A percentile compares a stretch with the other conserved stretches of the same genome.
These are phyloP conservation scores for Byssoonygena ceratinophila DNA, from an alignment of 2,329 filamentous ascomycete genomes.

Conservation along the genomic window DNA sequence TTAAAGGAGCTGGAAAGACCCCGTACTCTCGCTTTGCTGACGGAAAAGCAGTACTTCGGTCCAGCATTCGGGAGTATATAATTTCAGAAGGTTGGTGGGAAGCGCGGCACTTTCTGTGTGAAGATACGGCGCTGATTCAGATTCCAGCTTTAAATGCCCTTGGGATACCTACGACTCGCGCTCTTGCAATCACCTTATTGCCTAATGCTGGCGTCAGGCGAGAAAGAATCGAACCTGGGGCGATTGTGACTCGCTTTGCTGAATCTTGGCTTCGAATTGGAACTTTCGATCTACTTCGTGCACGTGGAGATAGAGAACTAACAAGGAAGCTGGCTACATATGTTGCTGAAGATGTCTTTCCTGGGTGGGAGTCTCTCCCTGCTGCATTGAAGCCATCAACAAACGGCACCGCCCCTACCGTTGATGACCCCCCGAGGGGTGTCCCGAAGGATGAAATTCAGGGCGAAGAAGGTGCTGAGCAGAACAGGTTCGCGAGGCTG, in stretches of 20 bases:
- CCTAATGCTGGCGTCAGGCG: constrained; percentile 63
- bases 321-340: constrained; percentile 69
- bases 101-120: not conserved
- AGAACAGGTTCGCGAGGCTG: constrained; percentile 78
- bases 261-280: constrained; percentile 85
- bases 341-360: constrained; percentile 75
- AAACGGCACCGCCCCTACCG: constrained; percentile 30
- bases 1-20: constrained; percentile 87
- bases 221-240: constrained; percentile 76
- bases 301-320: constrained; percentile 64
- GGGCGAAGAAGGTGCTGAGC: constrained; percentile 55
- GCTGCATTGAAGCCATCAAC: constrained; percentile 40
- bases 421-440: constrained; percentile 41
- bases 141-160: constrained; percentile 55
- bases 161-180: constrained; percentile 73
- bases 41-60: constrained; percentile 83
- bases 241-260: constrained; percentile 85
- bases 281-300: constrained; percentile 87
- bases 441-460: constrained; percentile 51
- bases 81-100: constrained; percentile 62
- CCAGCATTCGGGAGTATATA: constrained; percentile 86
- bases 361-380: constrained; percentile 77
- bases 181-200: constrained; percentile 67
- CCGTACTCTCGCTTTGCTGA: constrained; percentile 96
- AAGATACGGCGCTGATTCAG: not conserved